phyloP scores from a whole-genome alignment of 1,284 basidiomycete species.

The Heterobasidion parviporum region DNA sequence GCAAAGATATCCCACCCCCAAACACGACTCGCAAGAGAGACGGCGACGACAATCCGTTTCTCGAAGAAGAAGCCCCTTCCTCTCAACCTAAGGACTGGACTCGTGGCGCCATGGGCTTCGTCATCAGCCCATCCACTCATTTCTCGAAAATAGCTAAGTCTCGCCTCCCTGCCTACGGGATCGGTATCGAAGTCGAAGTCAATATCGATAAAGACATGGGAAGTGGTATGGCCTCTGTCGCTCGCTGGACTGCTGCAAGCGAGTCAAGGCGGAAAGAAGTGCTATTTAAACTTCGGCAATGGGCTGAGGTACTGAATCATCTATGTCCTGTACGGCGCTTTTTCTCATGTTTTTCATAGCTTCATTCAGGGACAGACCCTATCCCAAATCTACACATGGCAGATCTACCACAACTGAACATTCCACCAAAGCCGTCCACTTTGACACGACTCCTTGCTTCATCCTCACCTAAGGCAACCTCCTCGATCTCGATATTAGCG shows the following conservation, averaged over 20 bases:
- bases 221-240: constrained; percentile 76
- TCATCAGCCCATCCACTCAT: constrained; percentile 63
- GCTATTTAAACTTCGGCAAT: constrained; percentile 48
- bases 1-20: constrained; percentile 12
- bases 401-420: constrained; percentile 49
- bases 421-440: constrained; percentile 47
- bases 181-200: constrained; percentile 80
- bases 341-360: constrained; percentile 26
- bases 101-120: constrained; percentile 68
- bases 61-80: constrained; percentile 28
- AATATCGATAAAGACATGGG: constrained; percentile 71
- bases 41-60: constrained; percentile 68
- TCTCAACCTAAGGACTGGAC: constrained; percentile 56
- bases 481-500: constrained; percentile 32
- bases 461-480: constrained; percentile 52
- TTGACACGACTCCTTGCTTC: constrained; percentile 64
- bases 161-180: constrained; percentile 68
- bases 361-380: constrained; percentile 32
- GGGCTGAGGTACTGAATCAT: constrained; percentile 47
- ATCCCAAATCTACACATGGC: constrained; percentile 59
- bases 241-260: constrained; percentile 68
- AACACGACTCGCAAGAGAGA: constrained; percentile 13
- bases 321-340: neutral
- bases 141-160: constrained; percentile 55
- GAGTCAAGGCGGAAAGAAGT: constrained; percentile 54